Base-by-base conservation (phyloP, 352 stramenopile species). In the Pythium brassicae region DNA sequence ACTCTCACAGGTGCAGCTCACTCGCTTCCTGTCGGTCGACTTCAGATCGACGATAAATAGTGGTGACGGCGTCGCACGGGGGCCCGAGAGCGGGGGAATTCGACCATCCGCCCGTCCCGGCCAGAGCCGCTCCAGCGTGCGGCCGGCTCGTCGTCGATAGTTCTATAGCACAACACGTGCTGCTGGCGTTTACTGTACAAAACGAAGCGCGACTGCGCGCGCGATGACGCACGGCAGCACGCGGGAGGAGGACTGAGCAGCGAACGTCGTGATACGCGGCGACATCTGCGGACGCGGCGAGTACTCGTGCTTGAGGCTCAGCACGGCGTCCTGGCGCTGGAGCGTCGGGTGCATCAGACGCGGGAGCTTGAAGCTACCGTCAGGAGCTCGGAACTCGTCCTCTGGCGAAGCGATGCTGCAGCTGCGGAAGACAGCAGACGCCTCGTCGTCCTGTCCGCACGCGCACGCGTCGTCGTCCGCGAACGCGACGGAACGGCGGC, bases 111-210 rank as follows among this genome's bases (percentile, higher is more conserved):
- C 7, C 20, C 29, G 15, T 32, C 17, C 9, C 32, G 49, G 12
- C 6, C 10, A 23, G 19, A 26, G 49, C 49, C 32, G 49, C 29
- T 23, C 49, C 29, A 35, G 29, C 29, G 29, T 35, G 29, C 29
- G 29, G 29, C 10, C 29, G 10, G 29, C 29, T 35, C 29, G 29
- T 15, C 20, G 19, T 46, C 2, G n/a, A 22, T 46, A 20, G 22
- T 49, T 42, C 23, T 57, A 48, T 57, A 57, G 25, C 51, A 39
- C 26, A 35, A 19, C 22, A 25, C 22, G 14, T 27, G 7, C 10
- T 14, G 23, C 23, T 35, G 10, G 29, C 29, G 29, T 35, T 52
- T 59, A 59, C 50, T 59, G 53, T 59, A 59, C 53, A 59, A 59
- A 51, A 32, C 53, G 53, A 20, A 59, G 43, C 15, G 48, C 35